phyloP scores from a whole-genome alignment of 495 filamentous ascomycete genomes.

The Geopyxis carbonaria region DNA sequence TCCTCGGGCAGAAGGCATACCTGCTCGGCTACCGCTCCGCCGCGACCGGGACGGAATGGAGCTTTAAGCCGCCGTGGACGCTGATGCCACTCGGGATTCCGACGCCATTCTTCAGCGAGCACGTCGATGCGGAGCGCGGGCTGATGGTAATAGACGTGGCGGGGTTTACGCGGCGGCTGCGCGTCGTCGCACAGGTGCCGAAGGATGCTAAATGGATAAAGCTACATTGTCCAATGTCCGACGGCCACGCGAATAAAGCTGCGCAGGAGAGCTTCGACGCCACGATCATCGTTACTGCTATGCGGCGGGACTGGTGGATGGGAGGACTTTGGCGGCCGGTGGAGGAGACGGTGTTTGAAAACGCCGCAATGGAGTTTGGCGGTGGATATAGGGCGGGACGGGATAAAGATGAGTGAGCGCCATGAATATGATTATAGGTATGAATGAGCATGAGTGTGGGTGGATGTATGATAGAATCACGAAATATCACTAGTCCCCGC shows the following conservation, averaged over 20 bases:
- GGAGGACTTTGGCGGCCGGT: slow-evolving; percentile 26
- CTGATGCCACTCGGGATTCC: slow-evolving; percentile 12
- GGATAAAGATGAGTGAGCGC: too few relatives aligned
- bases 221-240: slow-evolving; percentile 27
- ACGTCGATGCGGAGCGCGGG: slow-evolving; percentile 24
- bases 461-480: too few relatives aligned
- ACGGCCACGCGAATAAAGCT: slow-evolving; percentile 28
- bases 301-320: slow-evolving; percentile 15
- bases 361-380: slow-evolving; percentile 32
- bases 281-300: slow-evolving; percentile 26
- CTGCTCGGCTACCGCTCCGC: slow-evolving; percentile 28
- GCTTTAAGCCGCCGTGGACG: slow-evolving; percentile 13
- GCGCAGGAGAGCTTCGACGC: slow-evolving; percentile 32
- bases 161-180: slow-evolving; percentile 24
- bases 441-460: too few relatives aligned
- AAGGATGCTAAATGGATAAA: slow-evolving; percentile 26
- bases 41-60: slow-evolving; percentile 20
- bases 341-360: slow-evolving; percentile 25
- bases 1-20: slow-evolving; percentile 30
- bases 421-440: too few relatives aligned
- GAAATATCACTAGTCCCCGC: too few relatives aligned
- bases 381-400: slow-evolving; percentile 27
- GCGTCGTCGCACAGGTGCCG: slow-evolving; percentile 25
- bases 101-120: slow-evolving; percentile 25
- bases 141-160: slow-evolving; percentile 20